These are phyloP conservation scores for Senecio squalidus DNA, from an alignment of 140 eudicot species.

Conservation along the genomic window DNA sequence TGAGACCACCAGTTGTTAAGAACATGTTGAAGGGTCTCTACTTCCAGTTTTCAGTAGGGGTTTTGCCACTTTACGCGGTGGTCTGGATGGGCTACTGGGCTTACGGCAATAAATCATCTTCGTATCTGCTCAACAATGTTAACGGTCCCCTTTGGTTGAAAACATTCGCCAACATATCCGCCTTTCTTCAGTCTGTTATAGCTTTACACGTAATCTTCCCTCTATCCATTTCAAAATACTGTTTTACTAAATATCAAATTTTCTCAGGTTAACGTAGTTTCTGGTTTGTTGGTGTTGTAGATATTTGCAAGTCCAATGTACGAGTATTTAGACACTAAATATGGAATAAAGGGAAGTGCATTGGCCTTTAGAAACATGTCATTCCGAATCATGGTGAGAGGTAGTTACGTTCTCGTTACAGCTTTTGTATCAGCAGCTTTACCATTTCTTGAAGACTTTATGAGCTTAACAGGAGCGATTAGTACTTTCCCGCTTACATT, in stretches of 20 bases:
- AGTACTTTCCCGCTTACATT: slow-evolving; percentile 91
- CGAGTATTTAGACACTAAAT: slow-evolving; percentile 80
- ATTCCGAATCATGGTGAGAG: slow-evolving; percentile 67
- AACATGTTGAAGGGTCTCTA: slow-evolving; percentile 96
- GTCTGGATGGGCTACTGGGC: slow-evolving; percentile 93
- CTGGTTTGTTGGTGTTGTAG: slow-evolving; percentile 33
- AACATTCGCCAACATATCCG: slow-evolving; percentile 55
- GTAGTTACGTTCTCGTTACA: slow-evolving; percentile 54
- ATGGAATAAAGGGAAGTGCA: slow-evolving; percentile 64
- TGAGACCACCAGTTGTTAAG: slow-evolving; percentile 66
- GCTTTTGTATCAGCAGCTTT: slow-evolving; percentile 68
- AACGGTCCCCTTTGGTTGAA: slow-evolving; percentile 78
- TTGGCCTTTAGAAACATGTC: slow-evolving; percentile 47
- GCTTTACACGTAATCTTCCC: slow-evolving; percentile 62
- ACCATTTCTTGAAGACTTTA: slow-evolving; percentile 93
- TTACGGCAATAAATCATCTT: slow-evolving; percentile 54
- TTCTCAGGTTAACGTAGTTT: not conserved
- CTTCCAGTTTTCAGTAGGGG: slow-evolving; percentile 85
- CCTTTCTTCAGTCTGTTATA: slow-evolving; percentile 73
- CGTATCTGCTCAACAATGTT: slow-evolving; percentile 65
- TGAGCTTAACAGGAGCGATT: slow-evolving; percentile 92
- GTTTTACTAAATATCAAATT: not conserved
- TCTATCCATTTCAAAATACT: not conserved
- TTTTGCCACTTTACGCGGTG: slow-evolving; percentile 67
- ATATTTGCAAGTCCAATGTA: slow-evolving; percentile 97